phyloP scores from a whole-genome alignment of 2,329 filamentous ascomycete genomes.

The Verticillium klebahnii region DNA sequence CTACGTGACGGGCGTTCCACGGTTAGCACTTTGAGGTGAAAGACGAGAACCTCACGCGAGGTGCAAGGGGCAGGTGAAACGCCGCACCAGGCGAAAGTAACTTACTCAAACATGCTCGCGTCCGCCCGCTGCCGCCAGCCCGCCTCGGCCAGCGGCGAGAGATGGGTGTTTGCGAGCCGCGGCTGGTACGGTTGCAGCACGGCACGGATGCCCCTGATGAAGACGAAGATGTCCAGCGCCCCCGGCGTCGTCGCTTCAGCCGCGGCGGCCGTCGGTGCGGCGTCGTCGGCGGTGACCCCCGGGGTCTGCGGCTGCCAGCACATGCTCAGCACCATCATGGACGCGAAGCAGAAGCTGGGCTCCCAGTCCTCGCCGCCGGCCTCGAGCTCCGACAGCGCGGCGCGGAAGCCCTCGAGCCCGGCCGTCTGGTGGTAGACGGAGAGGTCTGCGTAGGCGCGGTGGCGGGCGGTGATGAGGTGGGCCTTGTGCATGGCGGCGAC shows the following conservation, averaged over 20 bases:
- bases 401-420: conserved; percentile 22
- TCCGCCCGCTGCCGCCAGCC: neutral
- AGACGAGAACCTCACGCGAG: neutral
- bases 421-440: conserved; percentile 23
- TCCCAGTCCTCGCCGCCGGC: conserved; percentile 12
- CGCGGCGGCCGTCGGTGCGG: no score
- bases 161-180: neutral
- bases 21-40: neutral
- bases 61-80: no score
- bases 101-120: neutral
- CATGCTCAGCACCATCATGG: conserved; percentile 27
- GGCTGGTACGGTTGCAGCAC: conserved; percentile 1
- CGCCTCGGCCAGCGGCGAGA: neutral
- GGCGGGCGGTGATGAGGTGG: conserved; percentile 18
- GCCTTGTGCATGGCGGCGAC: conserved; percentile 25
- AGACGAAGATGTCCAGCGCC: conserved; percentile 5
- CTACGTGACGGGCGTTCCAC: neutral
- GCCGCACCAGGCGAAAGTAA: neutral
- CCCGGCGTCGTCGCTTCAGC: neutral
- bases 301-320: neutral
- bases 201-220: conserved; percentile 4
- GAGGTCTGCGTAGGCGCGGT: conserved; percentile 19
- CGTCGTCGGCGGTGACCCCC: neutral
- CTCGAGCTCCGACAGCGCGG: conserved; percentile 13
- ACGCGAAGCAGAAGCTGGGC: conserved; percentile 37